A percentile compares a stretch with the other conserved stretches of the same genome.
These are phyloP conservation scores for Chytridiales sp. DNA, from an alignment of 371 early-diverging fungal species.

Conservation along the genomic window DNA sequence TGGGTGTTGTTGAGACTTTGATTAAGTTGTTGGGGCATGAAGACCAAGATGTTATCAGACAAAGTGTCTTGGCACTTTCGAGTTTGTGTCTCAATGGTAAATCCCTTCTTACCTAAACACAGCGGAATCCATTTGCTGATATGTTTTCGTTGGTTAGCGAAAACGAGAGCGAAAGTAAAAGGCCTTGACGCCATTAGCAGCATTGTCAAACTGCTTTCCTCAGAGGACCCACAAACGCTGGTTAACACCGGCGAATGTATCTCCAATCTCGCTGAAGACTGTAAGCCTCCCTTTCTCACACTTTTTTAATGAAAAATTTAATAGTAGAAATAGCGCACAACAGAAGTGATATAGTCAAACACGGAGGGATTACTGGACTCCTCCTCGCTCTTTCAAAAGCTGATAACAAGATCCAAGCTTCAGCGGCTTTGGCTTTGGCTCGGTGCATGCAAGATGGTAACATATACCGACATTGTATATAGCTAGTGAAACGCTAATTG, in stretches of 20 bases:
- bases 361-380: slow-evolving; percentile 35
- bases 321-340: slow-evolving; percentile 34
- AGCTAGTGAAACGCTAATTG: neutral
- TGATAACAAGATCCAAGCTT: slow-evolving; percentile 36
- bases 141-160: too few species aligned
- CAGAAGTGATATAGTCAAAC: slow-evolving; percentile 43
- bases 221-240: slow-evolving; percentile 37
- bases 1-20: slow-evolving; percentile 39
- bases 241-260: slow-evolving; percentile 47
- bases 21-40: slow-evolving; percentile 37
- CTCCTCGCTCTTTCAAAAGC: slow-evolving; percentile 24
- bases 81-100: slow-evolving; percentile 43
- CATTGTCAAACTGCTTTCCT: slow-evolving; percentile 31
- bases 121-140: too few species aligned
- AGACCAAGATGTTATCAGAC: slow-evolving; percentile 37
- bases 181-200: slow-evolving; percentile 28
- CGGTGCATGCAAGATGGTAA: slow-evolving; percentile 47
- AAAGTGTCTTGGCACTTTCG: slow-evolving; percentile 39
- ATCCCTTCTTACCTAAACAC: slow-evolving; percentile 7
- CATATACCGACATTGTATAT: too few species aligned
- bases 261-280: slow-evolving; percentile 48
- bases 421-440: slow-evolving; percentile 40
- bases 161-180: slow-evolving; percentile 35
- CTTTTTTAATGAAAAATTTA: neutral
- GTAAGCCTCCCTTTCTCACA: slow-evolving; percentile 28